Evolutionary conservation across 768 basidiomycete genomes (phyloP), one percentile per base, ranked within the genome.

Genomic region (Trametes coccinea): DNA sequence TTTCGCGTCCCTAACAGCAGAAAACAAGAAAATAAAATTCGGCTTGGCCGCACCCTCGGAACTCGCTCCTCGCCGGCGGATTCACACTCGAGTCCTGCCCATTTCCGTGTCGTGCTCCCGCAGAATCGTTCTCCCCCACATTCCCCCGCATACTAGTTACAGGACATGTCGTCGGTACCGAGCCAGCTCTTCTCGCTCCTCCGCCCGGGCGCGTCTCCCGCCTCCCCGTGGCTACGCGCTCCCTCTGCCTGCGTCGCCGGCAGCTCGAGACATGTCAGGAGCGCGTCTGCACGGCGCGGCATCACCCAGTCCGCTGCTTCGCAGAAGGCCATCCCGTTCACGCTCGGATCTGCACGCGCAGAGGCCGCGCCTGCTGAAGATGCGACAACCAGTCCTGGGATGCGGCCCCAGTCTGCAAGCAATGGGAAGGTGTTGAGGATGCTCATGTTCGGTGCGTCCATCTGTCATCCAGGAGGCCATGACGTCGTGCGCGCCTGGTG

Each of bases 371-470:
- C 61, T 27, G 60, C 63, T 17, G 17, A 16, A 37, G 57, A 56
- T 10, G 47, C 29, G 22, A 22, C 22, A 41, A 31, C 41, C 13
- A n/a, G 9, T 5, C n/a, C 41, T 13, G 41, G 41, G 14, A 8
- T 22, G 31, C 43, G 47, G 41, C 41, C 30, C 4, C 40, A 17
- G 29, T 14, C 41, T 44, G 43, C 33, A 31, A 47, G 49, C 27
- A 53, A 61, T 33, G 61, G 40, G 64, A 67, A 66, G 59, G 61
- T 70, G 37, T 66, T 88, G 53, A 81, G 88, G 55, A 86, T 89
- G 83, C 77, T 91, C 61, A 84, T 90, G 79, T 90, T 89, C 72
- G 89, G 62, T 64, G 62, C 44, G 62, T 60, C 11, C 11, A 31
- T 22, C 10, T 16, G 11, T 13, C 22, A 27, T 16, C 1, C n/a